These are phyloP conservation scores for Pythium aphanidermatum DNA, from an alignment of 352 stramenopile species.

Conservation along the genomic window DNA sequence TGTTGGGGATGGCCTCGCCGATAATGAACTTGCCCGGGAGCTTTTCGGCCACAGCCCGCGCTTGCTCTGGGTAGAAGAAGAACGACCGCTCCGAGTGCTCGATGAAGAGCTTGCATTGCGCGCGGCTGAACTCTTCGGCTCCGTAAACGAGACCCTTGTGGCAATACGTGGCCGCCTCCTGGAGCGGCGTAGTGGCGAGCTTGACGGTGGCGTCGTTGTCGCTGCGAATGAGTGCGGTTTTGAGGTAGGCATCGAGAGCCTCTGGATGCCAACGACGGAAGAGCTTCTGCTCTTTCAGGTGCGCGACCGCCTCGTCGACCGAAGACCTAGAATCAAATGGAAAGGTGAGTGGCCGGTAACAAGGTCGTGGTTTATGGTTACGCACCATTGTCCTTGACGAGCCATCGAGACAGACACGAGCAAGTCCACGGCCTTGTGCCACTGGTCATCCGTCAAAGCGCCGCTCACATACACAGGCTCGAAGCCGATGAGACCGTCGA, in stretches of 20 bases:
- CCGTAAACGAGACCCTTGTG: constrained; percentile 1
- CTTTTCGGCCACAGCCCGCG: neutral
- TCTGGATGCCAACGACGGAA: neutral
- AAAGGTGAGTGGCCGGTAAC: too few species aligned
- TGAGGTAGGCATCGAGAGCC: neutral
- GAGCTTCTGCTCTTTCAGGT: too few species aligned
- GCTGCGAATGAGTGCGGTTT: constrained; percentile 1
- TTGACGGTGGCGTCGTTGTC: constrained; percentile 6
- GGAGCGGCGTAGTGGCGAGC: constrained; percentile 10
- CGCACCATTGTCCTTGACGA: constrained; percentile 10
- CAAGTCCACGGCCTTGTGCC: constrained; percentile 5
- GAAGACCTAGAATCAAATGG: too few species aligned
- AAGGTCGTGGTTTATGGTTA: too few species aligned
- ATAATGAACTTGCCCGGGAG: constrained; percentile 5
- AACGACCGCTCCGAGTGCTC: constrained; percentile 7
- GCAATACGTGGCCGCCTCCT: constrained; percentile 16
- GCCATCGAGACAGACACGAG: constrained; percentile 9
- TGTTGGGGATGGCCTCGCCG: constrained; percentile 7
- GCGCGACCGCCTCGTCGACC: too few species aligned
- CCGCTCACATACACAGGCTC: constrained; percentile 24
- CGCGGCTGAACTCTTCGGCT: constrained; percentile 2
- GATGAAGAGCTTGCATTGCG: constrained; percentile 8
- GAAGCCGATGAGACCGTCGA: constrained; percentile 32
- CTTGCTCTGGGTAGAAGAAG: constrained; percentile 13
- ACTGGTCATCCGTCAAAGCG: neutral